Percentiles rank a stretch among this genome's conserved stretches.
Evolutionary conservation across 2,329 filamentous ascomycete genomes (phyloP).

Genomic region (Colletotrichum liriopes): DNA sequence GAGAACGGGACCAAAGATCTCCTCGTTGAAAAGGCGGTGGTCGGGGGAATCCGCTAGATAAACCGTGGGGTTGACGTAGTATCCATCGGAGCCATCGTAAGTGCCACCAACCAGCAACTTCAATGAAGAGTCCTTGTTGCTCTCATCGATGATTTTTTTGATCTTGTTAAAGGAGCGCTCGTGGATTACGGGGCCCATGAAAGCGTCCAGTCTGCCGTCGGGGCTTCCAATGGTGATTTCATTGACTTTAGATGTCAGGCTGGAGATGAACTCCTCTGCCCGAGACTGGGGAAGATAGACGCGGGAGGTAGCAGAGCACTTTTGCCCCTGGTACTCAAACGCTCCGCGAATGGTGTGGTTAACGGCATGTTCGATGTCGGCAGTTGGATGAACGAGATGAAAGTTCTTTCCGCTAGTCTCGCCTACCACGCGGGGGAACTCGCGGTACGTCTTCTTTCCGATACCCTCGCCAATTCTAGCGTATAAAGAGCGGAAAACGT

Average conservation of each 20-base stretch:
- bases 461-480: constrained; percentile 88
- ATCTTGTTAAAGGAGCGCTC: constrained; percentile 86
- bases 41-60: constrained; percentile 81
- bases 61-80: constrained; percentile 87
- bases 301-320: constrained; percentile 89
- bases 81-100: constrained; percentile 84
- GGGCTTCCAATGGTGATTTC: constrained; percentile 81
- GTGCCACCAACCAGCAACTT: constrained; percentile 82
- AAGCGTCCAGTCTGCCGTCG: constrained; percentile 74
- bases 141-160: constrained; percentile 80
- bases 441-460: constrained; percentile 84
- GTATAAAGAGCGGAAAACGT: constrained; percentile 90
- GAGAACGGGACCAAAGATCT: constrained; percentile 87
- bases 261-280: constrained; percentile 69
- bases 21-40: constrained; percentile 81
- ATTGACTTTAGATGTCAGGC: constrained; percentile 76
- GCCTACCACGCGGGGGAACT: constrained; percentile 90
- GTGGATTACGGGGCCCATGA: constrained; percentile 91
- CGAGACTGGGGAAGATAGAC: constrained; percentile 83
- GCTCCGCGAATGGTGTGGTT: constrained; percentile 88
- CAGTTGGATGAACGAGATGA: constrained; percentile 84
- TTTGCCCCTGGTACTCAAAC: constrained; percentile 93
- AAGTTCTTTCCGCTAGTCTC: constrained; percentile 97
- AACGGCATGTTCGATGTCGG: constrained; percentile 84
- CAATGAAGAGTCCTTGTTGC: constrained; percentile 82